A percentile compares a stretch with the other conserved stretches of the same genome.
phyloP scores from a whole-genome alignment of 257 asterid genomes.

The Verbena officinalis region DNA sequence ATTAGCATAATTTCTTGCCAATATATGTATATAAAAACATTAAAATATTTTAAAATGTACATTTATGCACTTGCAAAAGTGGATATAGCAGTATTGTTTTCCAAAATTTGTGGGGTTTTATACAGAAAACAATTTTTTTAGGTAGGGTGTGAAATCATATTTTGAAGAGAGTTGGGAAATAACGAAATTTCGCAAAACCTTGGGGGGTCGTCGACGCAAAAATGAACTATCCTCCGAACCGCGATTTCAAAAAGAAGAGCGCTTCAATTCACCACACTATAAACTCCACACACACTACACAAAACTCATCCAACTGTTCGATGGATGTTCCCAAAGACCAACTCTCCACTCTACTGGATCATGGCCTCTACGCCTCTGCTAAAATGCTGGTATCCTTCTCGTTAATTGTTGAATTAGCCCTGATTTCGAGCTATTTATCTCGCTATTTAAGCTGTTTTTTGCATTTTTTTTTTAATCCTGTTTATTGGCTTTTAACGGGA shows the following conservation, averaged over 20 bases:
- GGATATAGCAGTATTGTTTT: no score
- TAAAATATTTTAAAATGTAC: no score
- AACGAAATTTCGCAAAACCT: not conserved
- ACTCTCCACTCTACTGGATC: slow-evolving; percentile 67
- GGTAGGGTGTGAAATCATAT: not conserved
- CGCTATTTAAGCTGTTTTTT: not conserved
- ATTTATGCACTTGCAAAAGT: no score
- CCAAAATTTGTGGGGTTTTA: no score
- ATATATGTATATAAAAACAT: no score
- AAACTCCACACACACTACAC: slow-evolving; percentile 16
- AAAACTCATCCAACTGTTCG: slow-evolving; percentile 39
- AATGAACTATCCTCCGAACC: slow-evolving; percentile 9
- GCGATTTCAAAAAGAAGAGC: slow-evolving; percentile 39
- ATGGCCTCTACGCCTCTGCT: slow-evolving; percentile 83
- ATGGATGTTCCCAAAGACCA: slow-evolving; percentile 92
- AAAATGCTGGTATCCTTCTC: slow-evolving; percentile 67
- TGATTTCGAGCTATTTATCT: slow-evolving; percentile 15
- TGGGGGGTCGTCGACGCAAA: slow-evolving; percentile 17
- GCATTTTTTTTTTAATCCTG: no score
- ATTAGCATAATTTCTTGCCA: no score
- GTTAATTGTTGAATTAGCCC: slow-evolving; percentile 16
- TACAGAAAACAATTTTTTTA: no score
- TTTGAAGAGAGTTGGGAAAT: slow-evolving; percentile 2
- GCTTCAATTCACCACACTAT: slow-evolving; percentile 31
- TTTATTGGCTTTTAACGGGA: not conserved